These are phyloP conservation scores for Chlorella sorokiniana DNA, from an alignment of 139 green algal genomes.

Conservation along the genomic window DNA sequence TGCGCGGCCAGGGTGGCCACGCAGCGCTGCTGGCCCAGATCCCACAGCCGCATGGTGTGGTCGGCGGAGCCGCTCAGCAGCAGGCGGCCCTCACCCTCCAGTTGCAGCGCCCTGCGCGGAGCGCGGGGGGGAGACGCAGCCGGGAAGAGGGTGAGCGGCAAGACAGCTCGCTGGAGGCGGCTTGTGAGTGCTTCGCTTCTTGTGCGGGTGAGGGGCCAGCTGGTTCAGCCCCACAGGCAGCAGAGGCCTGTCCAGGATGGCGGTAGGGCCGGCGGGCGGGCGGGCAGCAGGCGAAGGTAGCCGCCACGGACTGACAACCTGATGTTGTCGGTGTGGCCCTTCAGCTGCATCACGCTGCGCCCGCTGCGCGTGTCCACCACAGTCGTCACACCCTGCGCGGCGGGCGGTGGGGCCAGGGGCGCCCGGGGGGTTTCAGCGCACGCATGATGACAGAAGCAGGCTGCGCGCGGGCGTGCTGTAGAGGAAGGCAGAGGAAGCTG, in stretches of 20 bases:
- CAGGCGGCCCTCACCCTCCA: conserved; percentile 71
- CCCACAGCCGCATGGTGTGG: conserved; percentile 89
- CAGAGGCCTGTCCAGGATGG: too few species aligned
- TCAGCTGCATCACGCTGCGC: conserved; percentile 72
- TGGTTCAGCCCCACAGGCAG: too few species aligned
- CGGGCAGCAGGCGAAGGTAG: too few species aligned
- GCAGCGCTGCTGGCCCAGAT: conserved; percentile 88
- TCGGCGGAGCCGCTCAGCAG: conserved; percentile 82
- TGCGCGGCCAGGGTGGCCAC: conserved; percentile 75
- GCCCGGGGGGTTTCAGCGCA: neutral
- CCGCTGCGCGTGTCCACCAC: conserved; percentile 74
- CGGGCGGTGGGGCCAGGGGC: neutral
- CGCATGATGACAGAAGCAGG: too few species aligned
- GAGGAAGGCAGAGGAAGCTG: too few species aligned
- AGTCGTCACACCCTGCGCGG: conserved; percentile 49
- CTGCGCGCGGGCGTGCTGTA: too few species aligned
- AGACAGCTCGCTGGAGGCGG: neutral
- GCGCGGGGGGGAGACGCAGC: neutral
- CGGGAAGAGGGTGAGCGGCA: neutral
- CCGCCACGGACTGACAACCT: too few species aligned
- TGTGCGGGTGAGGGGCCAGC: too few species aligned
- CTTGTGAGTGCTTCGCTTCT: too few species aligned
- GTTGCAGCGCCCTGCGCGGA: conserved; percentile 52
- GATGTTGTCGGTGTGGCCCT: conserved; percentile 86
- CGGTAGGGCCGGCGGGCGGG: too few species aligned